Evolutionary conservation across 169 alveolate genomes (phyloP).

Genomic region (Perkinsus marinus): DNA sequence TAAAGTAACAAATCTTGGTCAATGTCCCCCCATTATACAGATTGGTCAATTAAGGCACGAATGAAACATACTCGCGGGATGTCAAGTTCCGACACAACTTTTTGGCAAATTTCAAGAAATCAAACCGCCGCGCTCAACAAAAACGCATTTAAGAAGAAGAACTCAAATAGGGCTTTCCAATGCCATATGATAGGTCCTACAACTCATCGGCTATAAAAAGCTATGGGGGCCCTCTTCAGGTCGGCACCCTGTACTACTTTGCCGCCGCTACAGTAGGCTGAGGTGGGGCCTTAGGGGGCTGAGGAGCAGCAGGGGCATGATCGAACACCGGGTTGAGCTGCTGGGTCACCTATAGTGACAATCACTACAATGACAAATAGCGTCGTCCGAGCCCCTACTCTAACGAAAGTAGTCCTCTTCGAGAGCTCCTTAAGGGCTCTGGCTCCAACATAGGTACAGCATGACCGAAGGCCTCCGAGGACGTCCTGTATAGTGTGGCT

Average conservation of each 20-base stretch:
- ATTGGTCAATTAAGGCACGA: too few relatives aligned
- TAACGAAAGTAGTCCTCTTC: constrained; percentile 24
- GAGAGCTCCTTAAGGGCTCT: constrained; percentile 16
- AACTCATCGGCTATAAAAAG: too few relatives aligned
- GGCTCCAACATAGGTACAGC: constrained; percentile 31
- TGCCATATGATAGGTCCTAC: too few relatives aligned
- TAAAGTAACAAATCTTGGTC: too few relatives aligned
- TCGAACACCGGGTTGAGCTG: constrained; percentile 21
- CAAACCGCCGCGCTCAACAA: too few relatives aligned
- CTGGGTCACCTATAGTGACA: constrained; percentile 6
- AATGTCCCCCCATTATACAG: too few relatives aligned
- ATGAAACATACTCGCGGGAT: too few relatives aligned
- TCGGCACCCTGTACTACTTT: not conserved
- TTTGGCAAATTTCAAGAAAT: too few relatives aligned
- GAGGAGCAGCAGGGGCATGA: not conserved
- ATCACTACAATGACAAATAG: not conserved
- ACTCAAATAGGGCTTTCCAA: too few relatives aligned
- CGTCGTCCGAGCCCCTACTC: not conserved
- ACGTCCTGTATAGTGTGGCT: constrained; percentile 19
- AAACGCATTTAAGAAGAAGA: too few relatives aligned
- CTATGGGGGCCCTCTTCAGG: too few relatives aligned
- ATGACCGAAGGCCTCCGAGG: constrained; percentile 19
- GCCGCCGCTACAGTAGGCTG: not conserved
- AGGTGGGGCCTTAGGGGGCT: not conserved
- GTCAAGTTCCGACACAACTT: too few relatives aligned